Evolutionary conservation across 352 stramenopile genomes (phyloP).

Genomic region (Phytophthora citrophthora): DNA sequence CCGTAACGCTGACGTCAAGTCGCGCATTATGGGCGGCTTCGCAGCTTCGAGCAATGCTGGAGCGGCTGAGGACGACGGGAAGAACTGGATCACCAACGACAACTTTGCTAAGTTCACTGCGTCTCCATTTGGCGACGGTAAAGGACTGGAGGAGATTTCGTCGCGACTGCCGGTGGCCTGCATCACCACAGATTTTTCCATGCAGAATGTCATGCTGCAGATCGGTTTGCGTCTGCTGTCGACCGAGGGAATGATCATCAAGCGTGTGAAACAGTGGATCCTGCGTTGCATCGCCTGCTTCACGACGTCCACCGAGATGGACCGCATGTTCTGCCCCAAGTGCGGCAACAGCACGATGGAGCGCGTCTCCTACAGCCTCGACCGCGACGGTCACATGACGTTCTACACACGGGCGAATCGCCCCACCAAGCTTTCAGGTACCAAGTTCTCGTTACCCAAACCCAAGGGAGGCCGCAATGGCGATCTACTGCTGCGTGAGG

Average conservation of each 20-base stretch:
- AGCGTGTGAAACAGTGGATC: conserved; percentile 95
- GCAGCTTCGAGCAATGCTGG: conserved; percentile 79
- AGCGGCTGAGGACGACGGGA: conserved; percentile 82
- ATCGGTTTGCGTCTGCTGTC: conserved; percentile 85
- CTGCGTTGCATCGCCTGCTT: conserved; percentile 98
- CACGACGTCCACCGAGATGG: conserved; percentile 93
- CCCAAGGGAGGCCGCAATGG: conserved; percentile 92
- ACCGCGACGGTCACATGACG: conserved; percentile 91
- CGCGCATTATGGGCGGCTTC: conserved; percentile 86
- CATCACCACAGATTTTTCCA: conserved; percentile 91
- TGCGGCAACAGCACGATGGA: conserved; percentile 97
- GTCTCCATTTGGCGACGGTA: conserved; percentile 80
- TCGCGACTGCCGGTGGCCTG: conserved; percentile 67
- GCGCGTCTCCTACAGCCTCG: conserved; percentile 94
- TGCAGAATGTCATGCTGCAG: conserved; percentile 92
- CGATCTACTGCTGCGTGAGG: conserved; percentile 97
- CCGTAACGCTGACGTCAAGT: conserved; percentile 85
- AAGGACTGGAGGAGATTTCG: conserved; percentile 66
- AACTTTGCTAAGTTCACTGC: conserved; percentile 69
- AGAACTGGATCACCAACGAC: conserved; percentile 85
- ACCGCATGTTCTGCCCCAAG: conserved; percentile 96
- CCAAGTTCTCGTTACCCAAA: conserved; percentile 98
- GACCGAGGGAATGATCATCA: conserved; percentile 86
- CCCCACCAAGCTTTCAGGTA: conserved; percentile 92
- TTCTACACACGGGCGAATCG: conserved; percentile 87